Percentiles rank a stretch among this genome's conserved stretches.
phyloP scores from a whole-genome alignment of 1,284 basidiomycete species.

The Ustilago crameri region DNA sequence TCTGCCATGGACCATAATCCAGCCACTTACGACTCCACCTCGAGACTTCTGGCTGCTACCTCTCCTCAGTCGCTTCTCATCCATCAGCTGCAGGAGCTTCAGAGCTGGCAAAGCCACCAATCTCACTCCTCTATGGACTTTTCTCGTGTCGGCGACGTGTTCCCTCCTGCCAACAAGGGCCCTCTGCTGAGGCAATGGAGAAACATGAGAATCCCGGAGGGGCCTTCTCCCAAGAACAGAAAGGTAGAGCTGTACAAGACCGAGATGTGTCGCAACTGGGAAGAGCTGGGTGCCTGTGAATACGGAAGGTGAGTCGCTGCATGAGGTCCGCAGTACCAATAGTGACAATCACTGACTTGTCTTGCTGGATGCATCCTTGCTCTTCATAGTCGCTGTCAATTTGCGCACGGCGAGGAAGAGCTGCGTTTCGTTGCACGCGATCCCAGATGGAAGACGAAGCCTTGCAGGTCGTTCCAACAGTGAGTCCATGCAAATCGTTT shows the following conservation, averaged over 20 bases:
- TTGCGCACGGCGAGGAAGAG: constrained; percentile 84
- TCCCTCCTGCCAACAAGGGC: neutral
- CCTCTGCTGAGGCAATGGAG: neutral
- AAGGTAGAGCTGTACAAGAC: constrained; percentile 91
- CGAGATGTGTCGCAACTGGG: constrained; percentile 89
- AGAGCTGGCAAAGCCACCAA: neutral
- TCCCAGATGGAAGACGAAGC: constrained; percentile 93
- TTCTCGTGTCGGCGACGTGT: neutral
- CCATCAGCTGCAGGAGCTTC: neutral
- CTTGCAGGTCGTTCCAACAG: constrained; percentile 82
- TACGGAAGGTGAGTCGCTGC: constrained; percentile 72
- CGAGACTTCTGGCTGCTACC: constrained; percentile 3
- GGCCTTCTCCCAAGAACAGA: constrained; percentile 77
- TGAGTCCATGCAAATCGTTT: constrained; percentile 4
- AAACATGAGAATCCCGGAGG: neutral
- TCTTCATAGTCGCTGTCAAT: constrained; percentile 46
- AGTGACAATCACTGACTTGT: too few relatives aligned
- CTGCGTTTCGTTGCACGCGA: constrained; percentile 82
- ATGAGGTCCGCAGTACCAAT: too few relatives aligned
- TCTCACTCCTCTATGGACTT: too few relatives aligned
- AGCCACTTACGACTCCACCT: neutral
- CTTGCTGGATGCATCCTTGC: neutral
- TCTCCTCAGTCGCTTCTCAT: constrained; percentile 7
- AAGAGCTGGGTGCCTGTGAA: constrained; percentile 87
- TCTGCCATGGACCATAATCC: neutral